Evolutionary conservation across 1,284 basidiomycete species (phyloP).

Genomic region (Xanthoconium separans): DNA sequence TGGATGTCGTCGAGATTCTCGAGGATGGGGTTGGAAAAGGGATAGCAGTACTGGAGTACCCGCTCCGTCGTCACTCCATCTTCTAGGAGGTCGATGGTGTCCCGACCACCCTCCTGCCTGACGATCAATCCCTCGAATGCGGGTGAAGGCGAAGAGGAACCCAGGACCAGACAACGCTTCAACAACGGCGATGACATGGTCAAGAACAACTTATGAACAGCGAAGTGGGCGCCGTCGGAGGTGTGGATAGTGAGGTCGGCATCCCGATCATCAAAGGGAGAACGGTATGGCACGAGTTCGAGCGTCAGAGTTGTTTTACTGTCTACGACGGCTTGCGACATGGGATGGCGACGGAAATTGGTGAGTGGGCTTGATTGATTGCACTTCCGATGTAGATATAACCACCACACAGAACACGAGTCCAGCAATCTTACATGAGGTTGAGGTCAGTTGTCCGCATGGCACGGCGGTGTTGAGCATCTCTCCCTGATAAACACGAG

Average conservation of each 20-base stretch:
- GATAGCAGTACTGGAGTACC: constrained; percentile 34
- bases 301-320: constrained; percentile 29
- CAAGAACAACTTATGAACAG: constrained; percentile 34
- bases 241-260: constrained; percentile 33
- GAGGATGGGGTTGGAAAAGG: constrained; percentile 30
- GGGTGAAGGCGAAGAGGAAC: constrained; percentile 29
- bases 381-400: constrained; percentile 29
- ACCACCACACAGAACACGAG: constrained; percentile 14
- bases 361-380: constrained; percentile 15
- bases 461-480: constrained; percentile 22
- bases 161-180: constrained; percentile 27
- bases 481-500: constrained; percentile 26
- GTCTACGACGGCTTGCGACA: constrained; percentile 28
- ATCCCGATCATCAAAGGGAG: constrained; percentile 33
- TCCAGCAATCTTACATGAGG: constrained; percentile 23
- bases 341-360: constrained; percentile 15
- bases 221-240: constrained; percentile 31
- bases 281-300: constrained; percentile 21
- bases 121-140: constrained; percentile 26
- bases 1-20: constrained; percentile 35
- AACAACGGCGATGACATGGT: constrained; percentile 30
- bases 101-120: constrained; percentile 22
- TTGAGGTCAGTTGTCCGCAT: constrained; percentile 29
- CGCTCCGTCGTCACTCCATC: constrained; percentile 31
- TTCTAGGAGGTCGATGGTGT: constrained; percentile 30